Conservation (phyloP, 1,284 basidiomycete genomes). For the Tilletia walkeri region DNA sequence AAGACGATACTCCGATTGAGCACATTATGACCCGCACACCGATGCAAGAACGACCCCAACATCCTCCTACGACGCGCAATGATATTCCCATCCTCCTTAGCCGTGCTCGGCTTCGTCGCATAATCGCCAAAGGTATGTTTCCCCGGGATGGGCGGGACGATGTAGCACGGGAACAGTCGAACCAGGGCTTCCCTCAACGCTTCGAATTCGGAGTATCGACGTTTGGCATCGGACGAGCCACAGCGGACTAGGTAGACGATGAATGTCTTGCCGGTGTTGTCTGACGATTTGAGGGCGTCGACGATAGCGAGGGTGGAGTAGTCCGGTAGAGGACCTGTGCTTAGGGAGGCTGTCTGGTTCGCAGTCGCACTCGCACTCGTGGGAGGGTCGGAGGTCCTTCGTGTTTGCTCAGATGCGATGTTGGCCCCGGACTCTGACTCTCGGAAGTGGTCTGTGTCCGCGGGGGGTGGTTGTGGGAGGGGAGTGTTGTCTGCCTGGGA, state of each 20-base stretch:
- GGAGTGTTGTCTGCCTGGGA: no score
- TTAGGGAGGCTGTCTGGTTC: background rate
- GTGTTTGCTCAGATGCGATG: background rate
- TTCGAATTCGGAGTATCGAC: slow-evolving; percentile 97
- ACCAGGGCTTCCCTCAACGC: slow-evolving; percentile 79
- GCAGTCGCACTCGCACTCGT: background rate
- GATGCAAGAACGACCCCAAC: slow-evolving; percentile 90
- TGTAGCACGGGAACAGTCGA: slow-evolving; percentile 89
- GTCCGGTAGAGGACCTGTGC: slow-evolving; percentile 7
- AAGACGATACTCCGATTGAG: slow-evolving; percentile 91
- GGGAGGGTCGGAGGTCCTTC: background rate
- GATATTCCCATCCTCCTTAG: slow-evolving; percentile 90
- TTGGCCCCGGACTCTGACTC: no score
- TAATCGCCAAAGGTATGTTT: slow-evolving; percentile 96
- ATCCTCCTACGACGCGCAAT: slow-evolving; percentile 89
- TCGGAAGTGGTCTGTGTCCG: no score
- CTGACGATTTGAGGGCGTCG: slow-evolving; percentile 90
- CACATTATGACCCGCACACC: slow-evolving; percentile 84
- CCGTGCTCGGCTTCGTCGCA: slow-evolving; percentile 93
- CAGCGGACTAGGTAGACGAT: slow-evolving; percentile 91
- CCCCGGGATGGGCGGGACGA: slow-evolving; percentile 95
- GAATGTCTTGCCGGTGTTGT: slow-evolving; percentile 74
- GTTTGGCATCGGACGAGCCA: slow-evolving; percentile 70
- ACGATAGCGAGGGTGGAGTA: slow-evolving; percentile 61
- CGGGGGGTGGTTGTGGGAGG: no score